phyloP scores from a whole-genome alignment of 1,284 basidiomycete species.

The Cystobasidium sp. region DNA sequence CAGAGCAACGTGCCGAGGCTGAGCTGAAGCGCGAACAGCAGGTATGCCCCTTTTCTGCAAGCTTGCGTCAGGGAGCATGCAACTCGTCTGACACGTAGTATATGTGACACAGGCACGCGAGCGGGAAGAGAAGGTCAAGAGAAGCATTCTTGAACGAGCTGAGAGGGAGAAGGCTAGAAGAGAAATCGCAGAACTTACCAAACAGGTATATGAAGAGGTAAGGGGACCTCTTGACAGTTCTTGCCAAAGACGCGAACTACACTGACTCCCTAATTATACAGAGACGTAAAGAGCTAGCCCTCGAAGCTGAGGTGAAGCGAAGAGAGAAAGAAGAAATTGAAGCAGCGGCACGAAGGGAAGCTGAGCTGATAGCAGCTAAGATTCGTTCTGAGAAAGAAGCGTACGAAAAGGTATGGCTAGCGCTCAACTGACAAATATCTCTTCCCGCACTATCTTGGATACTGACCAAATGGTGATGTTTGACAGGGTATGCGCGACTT shows the following conservation, averaged over 20 bases:
- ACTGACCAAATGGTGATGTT: background rate
- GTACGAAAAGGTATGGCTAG: conserved; percentile 13
- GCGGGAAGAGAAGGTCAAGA: conserved; percentile 16
- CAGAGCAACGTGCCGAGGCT: conserved; percentile 27
- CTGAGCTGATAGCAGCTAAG: conserved; percentile 7
- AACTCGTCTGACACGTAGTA: background rate
- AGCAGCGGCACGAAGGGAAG: conserved; percentile 3
- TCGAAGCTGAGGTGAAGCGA: conserved; percentile 25
- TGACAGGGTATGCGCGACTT: conserved; percentile 13
- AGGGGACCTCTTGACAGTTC: background rate
- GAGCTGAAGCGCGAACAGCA: conserved; percentile 24
- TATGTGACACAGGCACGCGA: background rate
- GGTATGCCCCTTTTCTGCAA: conserved; percentile 2
- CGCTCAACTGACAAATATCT: background rate
- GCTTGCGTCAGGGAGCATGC: background rate
- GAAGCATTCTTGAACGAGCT: conserved; percentile 53
- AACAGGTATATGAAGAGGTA: conserved; percentile 33
- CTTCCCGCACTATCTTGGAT: too few relatives aligned
- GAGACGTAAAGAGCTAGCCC: conserved; percentile 29
- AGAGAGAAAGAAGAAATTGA: conserved; percentile 3
- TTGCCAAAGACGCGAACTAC: background rate
- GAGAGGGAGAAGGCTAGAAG: conserved; percentile 49
- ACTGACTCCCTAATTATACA: background rate
- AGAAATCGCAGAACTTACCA: conserved; percentile 42
- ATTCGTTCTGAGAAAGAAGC: conserved; percentile 17